phyloP scores from a whole-genome alignment of 768 basidiomycete species.

The Mycena filopes region DNA sequence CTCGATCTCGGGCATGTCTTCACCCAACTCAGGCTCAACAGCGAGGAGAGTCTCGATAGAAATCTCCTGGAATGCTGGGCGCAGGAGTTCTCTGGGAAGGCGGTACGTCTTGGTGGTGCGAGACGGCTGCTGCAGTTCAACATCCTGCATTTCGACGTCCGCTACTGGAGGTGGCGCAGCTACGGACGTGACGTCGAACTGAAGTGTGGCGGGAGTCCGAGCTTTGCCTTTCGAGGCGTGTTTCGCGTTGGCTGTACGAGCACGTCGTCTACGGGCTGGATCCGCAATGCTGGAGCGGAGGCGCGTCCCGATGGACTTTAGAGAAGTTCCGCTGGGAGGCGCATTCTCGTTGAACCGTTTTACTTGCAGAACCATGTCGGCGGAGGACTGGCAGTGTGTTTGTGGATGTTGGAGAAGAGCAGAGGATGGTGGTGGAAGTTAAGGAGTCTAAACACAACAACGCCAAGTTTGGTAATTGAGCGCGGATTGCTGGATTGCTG shows the following conservation, averaged over 20 bases:
- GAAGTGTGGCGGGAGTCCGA: constrained; percentile 6
- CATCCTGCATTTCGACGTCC: constrained; percentile 39
- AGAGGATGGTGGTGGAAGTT: no score
- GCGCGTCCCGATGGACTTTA: constrained; percentile 24
- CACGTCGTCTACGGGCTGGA: constrained; percentile 3
- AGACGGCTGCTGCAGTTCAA: constrained; percentile 13
- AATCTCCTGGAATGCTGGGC: constrained; percentile 53
- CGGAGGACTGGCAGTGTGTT: background rate
- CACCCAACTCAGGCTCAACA: constrained; percentile 53
- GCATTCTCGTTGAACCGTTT: constrained; percentile 29
- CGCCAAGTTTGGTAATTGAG: no score
- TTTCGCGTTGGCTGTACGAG: constrained; percentile 16
- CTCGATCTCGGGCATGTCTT: constrained; percentile 48
- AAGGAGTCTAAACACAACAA: no score
- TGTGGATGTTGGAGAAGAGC: background rate
- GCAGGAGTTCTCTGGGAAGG: constrained; percentile 59
- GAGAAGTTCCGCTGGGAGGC: constrained; percentile 3
- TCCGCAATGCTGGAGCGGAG: constrained; percentile 25
- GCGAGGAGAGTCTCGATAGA: constrained; percentile 51
- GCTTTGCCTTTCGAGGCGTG: constrained; percentile 15
- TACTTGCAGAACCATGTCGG: constrained; percentile 23
- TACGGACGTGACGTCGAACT: constrained; percentile 33
- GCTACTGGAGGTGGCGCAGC: constrained; percentile 12
- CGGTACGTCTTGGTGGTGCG: constrained; percentile 41
- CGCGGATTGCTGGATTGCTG: no score